These are phyloP conservation scores for Venustampulla echinocandica DNA, from an alignment of 495 filamentous ascomycete species.

Conservation along the genomic window DNA sequence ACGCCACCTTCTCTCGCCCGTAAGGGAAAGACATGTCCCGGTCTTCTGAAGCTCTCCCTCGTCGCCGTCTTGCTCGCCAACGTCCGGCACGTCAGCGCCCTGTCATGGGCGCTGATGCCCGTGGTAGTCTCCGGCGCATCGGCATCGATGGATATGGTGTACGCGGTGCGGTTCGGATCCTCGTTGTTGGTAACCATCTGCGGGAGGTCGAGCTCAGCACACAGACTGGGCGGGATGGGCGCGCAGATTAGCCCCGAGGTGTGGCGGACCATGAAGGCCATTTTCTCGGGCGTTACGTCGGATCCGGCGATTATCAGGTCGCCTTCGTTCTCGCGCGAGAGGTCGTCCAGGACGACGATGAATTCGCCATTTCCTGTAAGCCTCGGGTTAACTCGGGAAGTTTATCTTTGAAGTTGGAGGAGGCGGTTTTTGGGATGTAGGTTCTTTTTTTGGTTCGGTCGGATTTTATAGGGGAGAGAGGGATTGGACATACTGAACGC, in stretches of 20 bases:
- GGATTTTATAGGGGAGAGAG: not conserved
- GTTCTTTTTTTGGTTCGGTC: not conserved
- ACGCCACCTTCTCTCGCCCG: constrained; percentile 75
- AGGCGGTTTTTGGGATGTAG: no score
- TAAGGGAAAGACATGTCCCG: constrained; percentile 87
- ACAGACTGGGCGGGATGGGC: constrained; percentile 60
- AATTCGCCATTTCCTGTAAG: constrained; percentile 87
- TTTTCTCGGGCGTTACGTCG: constrained; percentile 75
- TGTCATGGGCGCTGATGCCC: constrained; percentile 83
- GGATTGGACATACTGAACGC: constrained; percentile 59
- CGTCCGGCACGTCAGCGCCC: constrained; percentile 70
- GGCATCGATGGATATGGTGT: constrained; percentile 81
- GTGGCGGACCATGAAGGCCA: constrained; percentile 90
- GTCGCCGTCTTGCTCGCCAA: constrained; percentile 59
- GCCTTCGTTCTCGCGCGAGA: constrained; percentile 91
- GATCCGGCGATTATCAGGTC: constrained; percentile 93
- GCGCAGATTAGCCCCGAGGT: constrained; percentile 87
- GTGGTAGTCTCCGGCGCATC: constrained; percentile 65
- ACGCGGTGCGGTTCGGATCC: constrained; percentile 85
- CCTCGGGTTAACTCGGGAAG: no score
- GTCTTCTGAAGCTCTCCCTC: constrained; percentile 59
- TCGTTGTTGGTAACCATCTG: constrained; percentile 79
- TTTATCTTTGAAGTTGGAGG: no score
- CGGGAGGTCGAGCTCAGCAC: constrained; percentile 62
- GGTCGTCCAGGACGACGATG: constrained; percentile 87